Percentiles rank a stretch among this genome's conserved stretches.
Conservation (phyloP, 495 filamentous ascomycete genomes). For the Aspergillus haitiensis region DNA sequence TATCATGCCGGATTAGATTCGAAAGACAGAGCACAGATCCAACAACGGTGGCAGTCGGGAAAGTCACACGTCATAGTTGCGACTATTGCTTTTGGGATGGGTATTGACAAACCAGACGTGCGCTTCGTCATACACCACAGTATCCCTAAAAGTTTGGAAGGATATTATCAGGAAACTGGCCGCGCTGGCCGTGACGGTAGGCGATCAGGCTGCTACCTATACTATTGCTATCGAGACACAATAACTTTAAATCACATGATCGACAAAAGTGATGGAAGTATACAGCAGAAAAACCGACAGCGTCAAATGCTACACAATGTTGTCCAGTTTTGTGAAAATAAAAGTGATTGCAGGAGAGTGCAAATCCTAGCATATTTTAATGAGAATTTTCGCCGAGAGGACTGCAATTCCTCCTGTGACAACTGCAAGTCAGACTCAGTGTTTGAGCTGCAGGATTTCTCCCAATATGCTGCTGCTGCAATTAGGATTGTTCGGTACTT, state of each 20-base stretch:
- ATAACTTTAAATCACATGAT: constrained; percentile 71
- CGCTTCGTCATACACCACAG: constrained; percentile 92
- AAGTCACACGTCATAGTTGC: constrained; percentile 86
- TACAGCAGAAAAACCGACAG: constrained; percentile 79
- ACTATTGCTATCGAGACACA: constrained; percentile 75
- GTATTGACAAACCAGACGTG: constrained; percentile 95
- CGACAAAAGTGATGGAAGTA: constrained; percentile 67
- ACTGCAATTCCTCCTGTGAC: constrained; percentile 77
- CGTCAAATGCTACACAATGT: constrained; percentile 80
- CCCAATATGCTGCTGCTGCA: constrained; percentile 66
- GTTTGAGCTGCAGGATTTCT: constrained; percentile 73
- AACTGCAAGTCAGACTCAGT: constrained; percentile 72
- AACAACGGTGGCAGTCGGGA: constrained; percentile 79
- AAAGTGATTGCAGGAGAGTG: constrained; percentile 77
- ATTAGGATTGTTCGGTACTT: constrained; percentile 63
- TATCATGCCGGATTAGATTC: constrained; percentile 81
- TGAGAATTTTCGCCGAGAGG: constrained; percentile 68
- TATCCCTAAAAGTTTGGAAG: constrained; percentile 93
- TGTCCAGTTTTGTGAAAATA: constrained; percentile 83
- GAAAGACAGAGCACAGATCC: constrained; percentile 62
- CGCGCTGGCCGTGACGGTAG: constrained; percentile 90
- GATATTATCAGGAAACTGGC: constrained; percentile 97
- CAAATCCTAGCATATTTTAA: constrained; percentile 92
- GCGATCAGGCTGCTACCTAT: constrained; percentile 84
- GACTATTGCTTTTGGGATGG: constrained; percentile 99